Evolutionary conservation across 495 filamentous ascomycete species (phyloP).

Genomic region (Penicillium manginii): DNA sequence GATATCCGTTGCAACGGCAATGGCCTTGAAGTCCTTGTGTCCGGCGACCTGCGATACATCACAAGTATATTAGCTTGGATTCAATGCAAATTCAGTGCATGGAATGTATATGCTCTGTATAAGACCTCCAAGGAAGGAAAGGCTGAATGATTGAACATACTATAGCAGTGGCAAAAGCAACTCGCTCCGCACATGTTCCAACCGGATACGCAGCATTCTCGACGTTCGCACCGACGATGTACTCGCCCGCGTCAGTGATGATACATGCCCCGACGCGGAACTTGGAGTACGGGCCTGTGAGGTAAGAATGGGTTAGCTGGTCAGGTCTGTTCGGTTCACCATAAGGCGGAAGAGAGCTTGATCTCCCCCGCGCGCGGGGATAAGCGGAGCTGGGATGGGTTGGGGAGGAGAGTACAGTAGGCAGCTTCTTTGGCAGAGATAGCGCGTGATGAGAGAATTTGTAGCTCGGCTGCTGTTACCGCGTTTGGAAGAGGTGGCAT

Average conservation of each 20-base stretch:
- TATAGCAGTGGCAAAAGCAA: conserved; percentile 81
- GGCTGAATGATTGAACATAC: conserved; percentile 36
- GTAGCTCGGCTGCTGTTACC: conserved; percentile 55
- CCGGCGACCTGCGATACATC: conserved; percentile 54
- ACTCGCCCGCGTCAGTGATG: conserved; percentile 64
- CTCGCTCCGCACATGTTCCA: conserved; percentile 90
- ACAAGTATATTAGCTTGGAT: not conserved
- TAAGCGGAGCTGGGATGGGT: not conserved
- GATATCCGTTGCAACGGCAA: conserved; percentile 87
- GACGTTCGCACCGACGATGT: conserved; percentile 80
- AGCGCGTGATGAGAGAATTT: conserved; percentile 59
- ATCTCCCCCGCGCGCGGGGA: not conserved
- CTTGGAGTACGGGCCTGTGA: conserved; percentile 79
- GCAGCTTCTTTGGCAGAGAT: conserved; percentile 71
- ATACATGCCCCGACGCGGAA: conserved; percentile 90
- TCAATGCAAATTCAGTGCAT: not conserved
- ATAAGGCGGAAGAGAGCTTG: not conserved
- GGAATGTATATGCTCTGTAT: no score
- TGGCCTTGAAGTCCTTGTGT: conserved; percentile 71
- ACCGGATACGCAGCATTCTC: conserved; percentile 95
- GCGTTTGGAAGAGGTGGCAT: conserved; percentile 27
- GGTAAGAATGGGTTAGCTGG: no score
- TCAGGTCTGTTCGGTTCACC: not conserved
- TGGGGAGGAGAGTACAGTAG: conserved; percentile 61
- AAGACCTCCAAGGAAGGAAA: not conserved